Base-by-base conservation (phyloP, 2,329 filamentous ascomycete species). In the Fusarium lateritium region DNA sequence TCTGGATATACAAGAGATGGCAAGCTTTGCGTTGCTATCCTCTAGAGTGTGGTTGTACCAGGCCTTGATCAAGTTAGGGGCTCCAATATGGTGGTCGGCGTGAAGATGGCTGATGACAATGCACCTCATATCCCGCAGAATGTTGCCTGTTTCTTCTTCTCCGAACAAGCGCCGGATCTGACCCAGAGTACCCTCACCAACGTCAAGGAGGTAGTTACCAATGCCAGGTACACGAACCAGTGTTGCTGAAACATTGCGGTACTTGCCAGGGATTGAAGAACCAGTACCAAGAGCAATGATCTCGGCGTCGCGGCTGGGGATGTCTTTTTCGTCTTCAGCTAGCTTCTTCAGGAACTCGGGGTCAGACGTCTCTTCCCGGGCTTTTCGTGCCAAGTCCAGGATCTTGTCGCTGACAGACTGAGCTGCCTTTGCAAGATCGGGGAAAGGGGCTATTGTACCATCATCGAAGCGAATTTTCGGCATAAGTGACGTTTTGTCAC, bases 101-200 rank as follows among this genome's bases (percentile, higher is more conserved):
- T 99, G 96, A 66, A 97, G 84, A 81, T 99, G 96, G 78, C 93
- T 97, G 80, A 99, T 96, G 89, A 94, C 97, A 67, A 99, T 91
- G 71, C 89, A 88, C 55, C 90, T 91, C 43, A 99, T 84, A 67
- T 97, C 90, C 62, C 84, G 86, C n/a, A 99, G 83, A 14, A 97
- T 85, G n/a, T 90, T 84, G 28, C 83, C 83, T 5, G 95, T 82
- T 68, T 93, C 86, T 6, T 89, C 84, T 0, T 84, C 82, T 7
- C 86, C 85, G 73, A 92, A 95, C 0, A 92, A 84, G 51, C 96
- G 91, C 60, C 88, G 89, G 39, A 99, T 82, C 77, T 98, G 94
- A 13, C 95, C 95, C 10, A 98, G 82, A 0, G 96, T 98, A 75
- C 94, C 94, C 79, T 99, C 96, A 60, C 96, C 96, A 71, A 91